Percentiles rank a stretch among this genome's conserved stretches.
These are phyloP conservation scores for Claviceps sp. DNA, from an alignment of 2,329 filamentous ascomycete genomes.

Conservation along the genomic window DNA sequence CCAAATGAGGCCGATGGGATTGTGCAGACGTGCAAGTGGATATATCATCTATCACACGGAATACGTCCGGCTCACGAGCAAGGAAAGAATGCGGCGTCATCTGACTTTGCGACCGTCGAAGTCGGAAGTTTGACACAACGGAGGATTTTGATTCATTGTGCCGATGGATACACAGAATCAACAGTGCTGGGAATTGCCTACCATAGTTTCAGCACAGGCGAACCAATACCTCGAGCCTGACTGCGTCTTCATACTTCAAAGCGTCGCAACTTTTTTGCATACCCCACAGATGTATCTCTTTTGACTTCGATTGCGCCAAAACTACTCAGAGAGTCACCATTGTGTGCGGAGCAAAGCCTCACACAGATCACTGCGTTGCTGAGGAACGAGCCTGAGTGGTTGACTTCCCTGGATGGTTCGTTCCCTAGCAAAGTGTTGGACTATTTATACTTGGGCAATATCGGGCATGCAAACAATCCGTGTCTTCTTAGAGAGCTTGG, in stretches of 20 bases:
- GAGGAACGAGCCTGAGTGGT: constrained; percentile 60
- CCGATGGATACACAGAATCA: constrained; percentile 91
- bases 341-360: constrained; percentile 32
- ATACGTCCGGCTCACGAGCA: constrained; percentile 24
- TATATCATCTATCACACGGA: constrained; percentile 69
- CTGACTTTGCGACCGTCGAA: constrained; percentile 6
- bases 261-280: constrained; percentile 89
- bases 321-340: constrained; percentile 58
- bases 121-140: constrained; percentile 27
- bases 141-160: constrained; percentile 81
- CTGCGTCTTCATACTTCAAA: constrained; percentile 68
- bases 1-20: constrained; percentile 74
- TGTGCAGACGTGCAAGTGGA: constrained; percentile 78
- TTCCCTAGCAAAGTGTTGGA: constrained; percentile 78
- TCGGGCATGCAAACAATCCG: constrained; percentile 88
- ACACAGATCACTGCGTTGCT: constrained; percentile 39
- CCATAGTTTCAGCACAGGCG: constrained; percentile 79
- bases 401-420: constrained; percentile 73
- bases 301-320: constrained; percentile 64
- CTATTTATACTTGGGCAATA: constrained; percentile 93
- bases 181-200: constrained; percentile 83
- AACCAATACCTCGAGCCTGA: constrained; percentile 75
- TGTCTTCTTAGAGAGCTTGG: constrained; percentile 67
- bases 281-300: constrained; percentile 76
- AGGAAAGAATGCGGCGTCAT: neutral